Evolutionary conservation across 768 basidiomycete species (phyloP), one percentile per base, ranked within the genome.

Genomic region (Chalciporus chontae): DNA sequence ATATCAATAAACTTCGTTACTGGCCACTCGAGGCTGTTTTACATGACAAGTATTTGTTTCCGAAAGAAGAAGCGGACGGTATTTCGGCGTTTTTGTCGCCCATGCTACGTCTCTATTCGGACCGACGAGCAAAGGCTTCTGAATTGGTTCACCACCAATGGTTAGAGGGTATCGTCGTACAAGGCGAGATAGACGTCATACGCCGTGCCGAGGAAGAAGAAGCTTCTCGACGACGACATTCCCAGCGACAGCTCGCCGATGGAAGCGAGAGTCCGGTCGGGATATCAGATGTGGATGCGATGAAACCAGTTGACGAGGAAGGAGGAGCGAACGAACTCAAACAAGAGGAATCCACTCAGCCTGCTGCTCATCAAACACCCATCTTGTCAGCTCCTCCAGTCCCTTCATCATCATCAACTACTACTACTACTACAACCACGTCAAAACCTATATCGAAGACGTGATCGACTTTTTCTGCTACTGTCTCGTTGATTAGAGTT

Each of bases 41-140:
- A 50, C 84, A 89, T 61, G 94, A 99, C 76, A 98, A 99, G 73
- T 98, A 98, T 71, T 81, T 96, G 48, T 92, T 99, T 63, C 84
- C 91, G 1, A 78, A 80, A 43, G 70, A 77, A 5, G 93, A 94
- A 45, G 90, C 95, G 1, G 87, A 90, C 38, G 73, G 80, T 34
- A 84, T 97, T 53, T 78, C 85, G 3, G 77, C 81, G 1, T 94
- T 96, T 77, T 73, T 95, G 13, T 76, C 74, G 11, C 94, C 94
- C 4, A 96, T 98, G 95, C 76, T 99, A 8, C 77, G 89, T 24
- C 79, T 96, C 17, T 83, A 87, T 60, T 89, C 94, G 0, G 93
- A 94, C 54, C 85, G 88, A 58, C 82, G 95, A 23, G 93, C 94
- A 0, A 85, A 84, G 51, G 94, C 95, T 0, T 70, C 76, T n/a